Base-by-base conservation (phyloP, 345 rosid genomes). In the Geranium rotundifolium region DNA sequence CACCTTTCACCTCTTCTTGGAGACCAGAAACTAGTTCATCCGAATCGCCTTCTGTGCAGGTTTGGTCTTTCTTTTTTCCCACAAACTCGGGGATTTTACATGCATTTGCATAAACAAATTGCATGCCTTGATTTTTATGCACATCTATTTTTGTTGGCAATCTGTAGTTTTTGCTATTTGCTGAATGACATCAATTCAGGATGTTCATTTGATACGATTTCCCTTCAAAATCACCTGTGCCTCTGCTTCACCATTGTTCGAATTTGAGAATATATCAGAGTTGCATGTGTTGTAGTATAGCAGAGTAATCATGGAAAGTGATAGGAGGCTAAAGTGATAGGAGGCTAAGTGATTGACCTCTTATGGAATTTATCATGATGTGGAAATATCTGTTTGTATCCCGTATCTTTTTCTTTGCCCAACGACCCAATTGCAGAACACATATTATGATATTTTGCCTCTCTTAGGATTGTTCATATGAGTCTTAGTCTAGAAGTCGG, bases 41-140 rank as follows among this genome's bases (percentile, higher is more conserved):
- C 46, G 95, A 80, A 60, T 71, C 73, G 34, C 77, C 90, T 69
- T 67, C 87, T 17, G 74, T 72, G 67, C 97, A 90, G 99, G 97
- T 91, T 85, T 71, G 70, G 52, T 12, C 10, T 71, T 66, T 60
- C 57, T 20, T 70, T 55, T 41, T 29, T 61, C 46, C 16, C 57
- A 61, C 23, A 59, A 27, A n/a, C 27, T 23, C 41, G 18, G 52
- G 61, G 15, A 41, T 5, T 6, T 41, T 41, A 12, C n/a, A 29
- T 46, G 14, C 31, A 23, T 14, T 49, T 64, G 57, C 55, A 56
- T 58, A 65, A 60, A 55, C 19, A 59, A 29, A 59, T 55, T 41
- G 13, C 50, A 41, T 41, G 37, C 37, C 37, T 31, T 31, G 37
- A 31, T 31, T 31, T 31, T 31, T 31, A 31, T 31, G 37, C 37